Percentiles rank a stretch among this genome's conserved stretches.
Evolutionary conservation across 2,329 filamentous ascomycete genomes (phyloP).

Genomic region (Rhynchosporium secalis): DNA sequence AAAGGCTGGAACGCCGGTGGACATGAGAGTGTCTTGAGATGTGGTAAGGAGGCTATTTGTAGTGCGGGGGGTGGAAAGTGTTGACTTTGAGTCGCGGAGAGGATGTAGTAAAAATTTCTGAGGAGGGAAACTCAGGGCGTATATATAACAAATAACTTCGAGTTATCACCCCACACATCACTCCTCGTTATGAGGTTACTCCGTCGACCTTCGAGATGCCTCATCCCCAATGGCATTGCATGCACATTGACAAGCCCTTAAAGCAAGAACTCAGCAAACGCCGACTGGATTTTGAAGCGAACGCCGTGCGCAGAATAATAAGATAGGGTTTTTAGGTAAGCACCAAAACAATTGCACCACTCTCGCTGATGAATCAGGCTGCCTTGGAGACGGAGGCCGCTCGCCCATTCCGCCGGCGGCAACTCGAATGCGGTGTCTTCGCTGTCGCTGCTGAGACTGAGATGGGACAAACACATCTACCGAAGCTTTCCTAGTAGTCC

Average conservation of each 20-base stretch:
- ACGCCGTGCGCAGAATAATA: conserved; percentile 1
- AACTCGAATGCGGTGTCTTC: no score
- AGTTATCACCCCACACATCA: not conserved
- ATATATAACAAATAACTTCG: conserved; percentile 2
- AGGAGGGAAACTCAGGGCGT: not conserved
- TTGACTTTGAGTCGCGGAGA: not conserved
- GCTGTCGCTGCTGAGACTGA: no score
- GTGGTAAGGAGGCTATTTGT: not conserved
- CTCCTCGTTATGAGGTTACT: conserved; percentile 10
- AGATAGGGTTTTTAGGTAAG: not conserved
- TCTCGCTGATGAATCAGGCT: conserved; percentile 2
- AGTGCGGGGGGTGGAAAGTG: not conserved
- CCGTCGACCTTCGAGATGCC: conserved; percentile 4
- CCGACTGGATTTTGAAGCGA: not conserved
- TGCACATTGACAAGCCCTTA: not conserved
- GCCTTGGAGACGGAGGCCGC: no score
- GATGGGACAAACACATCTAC: no score
- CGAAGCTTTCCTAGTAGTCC: no score
- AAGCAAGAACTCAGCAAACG: not conserved
- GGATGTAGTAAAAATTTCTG: not conserved
- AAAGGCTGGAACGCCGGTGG: conserved; percentile 24
- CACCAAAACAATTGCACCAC: conserved; percentile 2
- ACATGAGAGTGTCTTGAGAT: conserved; percentile 5
- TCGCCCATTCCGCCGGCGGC: no score
- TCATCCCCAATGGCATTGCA: not conserved